phyloP scores from a whole-genome alignment of 2,329 filamentous ascomycete species.

The Samsoniella hepiali region DNA sequence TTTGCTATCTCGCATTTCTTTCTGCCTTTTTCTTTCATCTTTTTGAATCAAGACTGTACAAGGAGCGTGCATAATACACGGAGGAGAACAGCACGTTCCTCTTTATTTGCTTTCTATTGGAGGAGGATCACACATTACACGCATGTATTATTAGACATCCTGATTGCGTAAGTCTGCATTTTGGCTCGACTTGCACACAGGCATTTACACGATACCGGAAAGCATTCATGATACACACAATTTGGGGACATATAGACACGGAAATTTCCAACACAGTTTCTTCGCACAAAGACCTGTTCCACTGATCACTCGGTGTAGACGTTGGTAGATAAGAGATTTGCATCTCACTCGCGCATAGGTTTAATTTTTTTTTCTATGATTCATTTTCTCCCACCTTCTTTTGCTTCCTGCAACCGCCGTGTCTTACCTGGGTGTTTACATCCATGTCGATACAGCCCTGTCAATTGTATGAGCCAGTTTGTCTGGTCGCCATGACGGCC shows the following conservation, averaged over 20 bases:
- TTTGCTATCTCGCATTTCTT: constrained; percentile 4
- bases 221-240: constrained; percentile 19
- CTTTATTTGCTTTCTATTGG: constrained; percentile 7
- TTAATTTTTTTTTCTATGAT: background rate
- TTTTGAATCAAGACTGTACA: constrained; percentile 2
- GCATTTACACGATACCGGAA: constrained; percentile 11
- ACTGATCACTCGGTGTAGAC: constrained; percentile 18
- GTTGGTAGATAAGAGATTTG: constrained; percentile 8
- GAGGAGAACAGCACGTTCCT: constrained; percentile 2
- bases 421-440: background rate
- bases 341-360: background rate
- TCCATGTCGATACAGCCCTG: background rate
- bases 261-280: constrained; percentile 17
- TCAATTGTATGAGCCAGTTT: background rate
- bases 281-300: constrained; percentile 14
- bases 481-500: background rate
- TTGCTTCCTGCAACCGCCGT: background rate
- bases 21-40: background rate
- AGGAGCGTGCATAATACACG: constrained; percentile 18
- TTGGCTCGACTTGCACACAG: background rate
- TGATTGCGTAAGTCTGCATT: background rate
- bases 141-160: constrained; percentile 17
- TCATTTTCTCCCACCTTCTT: background rate
- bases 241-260: constrained; percentile 11
- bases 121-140: constrained; percentile 16